Evolutionary conservation across 2,329 filamentous ascomycete species (phyloP).

Genomic region (Talaromyces piceae): DNA sequence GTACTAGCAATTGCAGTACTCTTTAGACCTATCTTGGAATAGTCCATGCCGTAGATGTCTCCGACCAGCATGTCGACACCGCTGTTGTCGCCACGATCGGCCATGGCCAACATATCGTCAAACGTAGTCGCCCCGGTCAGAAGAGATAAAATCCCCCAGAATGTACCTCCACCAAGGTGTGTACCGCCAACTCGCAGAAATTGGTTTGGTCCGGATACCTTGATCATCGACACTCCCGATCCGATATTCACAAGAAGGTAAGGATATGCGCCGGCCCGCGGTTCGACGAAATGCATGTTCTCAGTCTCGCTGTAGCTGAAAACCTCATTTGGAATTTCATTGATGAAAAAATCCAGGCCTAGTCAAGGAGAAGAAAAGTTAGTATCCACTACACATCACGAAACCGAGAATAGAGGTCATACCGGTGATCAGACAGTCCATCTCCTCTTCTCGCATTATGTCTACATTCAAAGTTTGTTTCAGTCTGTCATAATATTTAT

Average conservation of each 20-base stretch:
- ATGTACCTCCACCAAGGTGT: slow-evolving; percentile 89
- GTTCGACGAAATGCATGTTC: slow-evolving; percentile 80
- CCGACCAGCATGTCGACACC: slow-evolving; percentile 95
- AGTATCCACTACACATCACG: neutral
- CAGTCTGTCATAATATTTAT: slow-evolving; percentile 93
- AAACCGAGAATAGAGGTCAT: slow-evolving; percentile 9
- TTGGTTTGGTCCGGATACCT: slow-evolving; percentile 80
- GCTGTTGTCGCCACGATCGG: slow-evolving; percentile 83
- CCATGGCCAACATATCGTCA: slow-evolving; percentile 92
- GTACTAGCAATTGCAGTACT: slow-evolving; percentile 92
- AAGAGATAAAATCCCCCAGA: slow-evolving; percentile 89
- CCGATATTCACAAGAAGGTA: slow-evolving; percentile 98
- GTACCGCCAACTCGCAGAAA: slow-evolving; percentile 92
- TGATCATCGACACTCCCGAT: slow-evolving; percentile 93
- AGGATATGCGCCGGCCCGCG: slow-evolving; percentile 78
- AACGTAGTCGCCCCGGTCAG: slow-evolving; percentile 93
- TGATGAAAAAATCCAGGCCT: slow-evolving; percentile 98
- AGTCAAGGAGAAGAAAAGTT: slow-evolving; percentile 2
- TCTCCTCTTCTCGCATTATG: slow-evolving; percentile 89
- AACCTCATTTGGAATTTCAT: slow-evolving; percentile 91
- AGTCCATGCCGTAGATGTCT: slow-evolving; percentile 95
- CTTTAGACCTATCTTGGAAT: slow-evolving; percentile 92
- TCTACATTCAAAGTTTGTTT: slow-evolving; percentile 76
- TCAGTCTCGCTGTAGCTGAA: slow-evolving; percentile 91
- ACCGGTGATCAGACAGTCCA: slow-evolving; percentile 97